A percentile compares a stretch with the other conserved stretches of the same genome.
Conservation (phyloP, 2,329 filamentous ascomycete genomes). For the Cercospora brassicicola region DNA sequence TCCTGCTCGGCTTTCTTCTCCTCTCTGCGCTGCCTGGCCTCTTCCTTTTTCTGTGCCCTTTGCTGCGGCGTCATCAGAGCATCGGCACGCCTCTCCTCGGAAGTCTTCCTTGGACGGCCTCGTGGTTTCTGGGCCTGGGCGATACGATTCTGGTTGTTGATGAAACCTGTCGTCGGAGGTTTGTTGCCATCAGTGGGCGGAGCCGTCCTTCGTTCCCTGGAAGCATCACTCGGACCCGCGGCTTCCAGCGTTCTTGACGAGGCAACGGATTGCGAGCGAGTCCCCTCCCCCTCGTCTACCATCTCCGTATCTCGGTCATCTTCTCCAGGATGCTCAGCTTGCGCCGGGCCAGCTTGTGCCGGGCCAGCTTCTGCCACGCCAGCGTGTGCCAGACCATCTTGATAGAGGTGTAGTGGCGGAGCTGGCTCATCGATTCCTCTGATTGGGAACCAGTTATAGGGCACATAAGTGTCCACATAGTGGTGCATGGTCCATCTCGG, state of each 20-base stretch:
- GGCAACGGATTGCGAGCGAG: neutral
- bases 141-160: neutral
- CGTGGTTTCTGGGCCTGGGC: neutral
- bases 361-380: too few relatives aligned
- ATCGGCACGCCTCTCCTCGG: neutral
- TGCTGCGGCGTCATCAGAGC: neutral
- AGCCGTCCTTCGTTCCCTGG: neutral
- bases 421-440: neutral
- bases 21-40: neutral
- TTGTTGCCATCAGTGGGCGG: neutral
- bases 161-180: neutral
- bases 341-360: neutral
- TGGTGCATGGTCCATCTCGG: neutral
- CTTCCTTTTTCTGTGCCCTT: neutral
- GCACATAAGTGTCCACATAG: neutral
- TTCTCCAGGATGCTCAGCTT: neutral
- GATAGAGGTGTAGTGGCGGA: neutral
- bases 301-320: neutral
- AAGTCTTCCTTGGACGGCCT: neutral
- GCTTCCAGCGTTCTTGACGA: neutral
- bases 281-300: too few relatives aligned
- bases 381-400: too few relatives aligned
- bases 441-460: neutral
- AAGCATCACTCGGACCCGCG: neutral
- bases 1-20: neutral